Conservation (phyloP, 1,284 basidiomycete species). For the Violaceomyces palustris region DNA sequence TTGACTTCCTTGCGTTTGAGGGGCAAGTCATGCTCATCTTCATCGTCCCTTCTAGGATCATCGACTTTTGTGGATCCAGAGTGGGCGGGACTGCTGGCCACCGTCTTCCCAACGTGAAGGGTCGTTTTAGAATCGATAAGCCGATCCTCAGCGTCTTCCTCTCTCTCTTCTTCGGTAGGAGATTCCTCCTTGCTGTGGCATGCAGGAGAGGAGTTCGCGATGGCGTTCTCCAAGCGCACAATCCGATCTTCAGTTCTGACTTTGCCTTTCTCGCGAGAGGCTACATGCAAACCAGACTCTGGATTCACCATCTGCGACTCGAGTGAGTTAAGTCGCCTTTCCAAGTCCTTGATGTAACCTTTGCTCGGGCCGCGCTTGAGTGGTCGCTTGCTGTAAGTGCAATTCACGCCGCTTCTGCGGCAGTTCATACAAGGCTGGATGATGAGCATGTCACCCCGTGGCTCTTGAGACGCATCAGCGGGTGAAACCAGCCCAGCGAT, state of each 20-base stretch:
- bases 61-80: too few species aligned
- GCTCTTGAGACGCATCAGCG: conserved; percentile 16
- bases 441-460: conserved; percentile 34
- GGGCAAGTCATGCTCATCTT: too few species aligned
- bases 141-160: too few species aligned
- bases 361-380: conserved; percentile 36
- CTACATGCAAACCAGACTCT: too few species aligned
- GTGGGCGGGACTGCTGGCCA: too few species aligned
- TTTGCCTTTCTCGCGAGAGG: neutral
- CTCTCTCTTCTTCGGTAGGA: too few species aligned
- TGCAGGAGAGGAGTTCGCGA: conserved; percentile 2
- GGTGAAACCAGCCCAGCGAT: conserved; percentile 21
- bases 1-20: too few species aligned
- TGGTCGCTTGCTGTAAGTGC: conserved; percentile 31
- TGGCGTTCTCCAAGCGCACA: conserved; percentile 16
- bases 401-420: conserved; percentile 20
- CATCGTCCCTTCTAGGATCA: too few species aligned
- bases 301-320: conserved; percentile 17
- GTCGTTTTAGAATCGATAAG: too few species aligned
- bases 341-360: conserved; percentile 42
- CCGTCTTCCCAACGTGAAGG: too few species aligned
- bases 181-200: neutral
- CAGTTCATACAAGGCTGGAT: conserved; percentile 38
- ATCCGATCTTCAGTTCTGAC: conserved; percentile 25
- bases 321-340: conserved; percentile 34